phyloP scores from a whole-genome alignment of 1,139 yeast species.

The Nakaseomyces kungkrabaensis region DNA sequence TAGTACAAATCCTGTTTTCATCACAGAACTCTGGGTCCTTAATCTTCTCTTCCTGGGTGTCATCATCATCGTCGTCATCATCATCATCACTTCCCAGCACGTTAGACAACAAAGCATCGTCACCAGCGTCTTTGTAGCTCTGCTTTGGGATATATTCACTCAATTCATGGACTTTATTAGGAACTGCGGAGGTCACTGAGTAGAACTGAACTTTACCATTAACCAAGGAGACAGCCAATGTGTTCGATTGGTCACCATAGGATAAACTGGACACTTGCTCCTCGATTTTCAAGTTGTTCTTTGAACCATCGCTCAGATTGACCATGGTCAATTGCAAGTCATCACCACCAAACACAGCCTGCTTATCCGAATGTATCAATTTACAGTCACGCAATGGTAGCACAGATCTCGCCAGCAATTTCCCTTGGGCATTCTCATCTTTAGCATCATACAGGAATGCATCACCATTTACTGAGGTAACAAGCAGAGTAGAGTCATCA shows the following conservation, averaged over 20 bases:
- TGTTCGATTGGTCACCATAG: constrained; percentile 51
- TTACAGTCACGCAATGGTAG: constrained; percentile 58
- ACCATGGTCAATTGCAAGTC: constrained; percentile 53
- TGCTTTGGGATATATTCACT: constrained; percentile 32
- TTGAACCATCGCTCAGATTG: constrained; percentile 35
- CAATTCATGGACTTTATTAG: constrained; percentile 36
- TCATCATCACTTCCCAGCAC: constrained; percentile 17
- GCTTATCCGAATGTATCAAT: constrained; percentile 61
- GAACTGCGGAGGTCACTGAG: constrained; percentile 42
- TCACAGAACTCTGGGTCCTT: constrained; percentile 22
- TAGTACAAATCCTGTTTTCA: constrained; percentile 33
- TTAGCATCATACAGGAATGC: constrained; percentile 14
- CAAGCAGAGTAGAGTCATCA: constrained; percentile 11
- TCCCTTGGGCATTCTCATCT: constrained; percentile 8
- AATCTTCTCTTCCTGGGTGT: constrained; percentile 22
- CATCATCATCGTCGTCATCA: constrained; percentile 31
- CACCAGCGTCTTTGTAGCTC: constrained; percentile 28
- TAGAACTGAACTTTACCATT: constrained; percentile 61
- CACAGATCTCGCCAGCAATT: constrained; percentile 29
- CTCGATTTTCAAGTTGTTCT: constrained; percentile 32
- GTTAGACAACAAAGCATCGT: constrained; percentile 10
- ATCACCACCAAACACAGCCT: constrained; percentile 69
- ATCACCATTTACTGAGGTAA: constrained; percentile 25
- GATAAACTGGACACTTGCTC: constrained; percentile 54
- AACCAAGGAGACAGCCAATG: constrained; percentile 52